Percentiles rank a stretch among this genome's conserved stretches.
These are phyloP conservation scores for Eragrostis tef DNA, from an alignment of 202 grass and related monocot genomes.

Conservation along the genomic window DNA sequence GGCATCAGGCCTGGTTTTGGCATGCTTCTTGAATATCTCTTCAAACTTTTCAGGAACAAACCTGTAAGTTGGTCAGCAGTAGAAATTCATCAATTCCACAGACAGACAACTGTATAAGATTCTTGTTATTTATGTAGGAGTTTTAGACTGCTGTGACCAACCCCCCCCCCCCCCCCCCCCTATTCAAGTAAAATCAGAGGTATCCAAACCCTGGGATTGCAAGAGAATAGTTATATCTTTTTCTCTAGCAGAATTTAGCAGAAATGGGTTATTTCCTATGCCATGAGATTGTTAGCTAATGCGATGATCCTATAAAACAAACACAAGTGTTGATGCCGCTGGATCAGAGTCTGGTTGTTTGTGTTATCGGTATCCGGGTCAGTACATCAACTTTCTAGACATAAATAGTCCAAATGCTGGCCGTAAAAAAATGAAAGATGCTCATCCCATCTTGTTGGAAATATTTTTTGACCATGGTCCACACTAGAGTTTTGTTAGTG, in stretches of 20 bases:
- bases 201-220: not conserved
- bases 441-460: not conserved
- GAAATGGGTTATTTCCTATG: not conserved
- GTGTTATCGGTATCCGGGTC: not conserved
- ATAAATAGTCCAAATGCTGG: not conserved
- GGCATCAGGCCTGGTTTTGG: slow-evolving; percentile 72
- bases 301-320: not conserved
- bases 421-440: not conserved
- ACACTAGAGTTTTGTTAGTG: not conserved
- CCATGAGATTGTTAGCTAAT: not conserved
- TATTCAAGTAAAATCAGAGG: not conserved
- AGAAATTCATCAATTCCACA: not conserved
- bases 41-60: slow-evolving; percentile 90
- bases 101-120: not conserved
- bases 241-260: not conserved
- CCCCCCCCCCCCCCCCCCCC: too few relatives aligned
- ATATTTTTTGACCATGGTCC: not conserved
- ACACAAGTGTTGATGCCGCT: not conserved
- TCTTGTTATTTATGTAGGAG: not conserved
- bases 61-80: slow-evolving; percentile 44
- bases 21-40: slow-evolving; percentile 88
- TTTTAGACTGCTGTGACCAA: too few relatives aligned
- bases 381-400: not conserved
- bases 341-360: not conserved
- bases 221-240: not conserved